Evolutionary conservation across 768 basidiomycete genomes (phyloP).

Genomic region (Cystobasidium onofrii): DNA sequence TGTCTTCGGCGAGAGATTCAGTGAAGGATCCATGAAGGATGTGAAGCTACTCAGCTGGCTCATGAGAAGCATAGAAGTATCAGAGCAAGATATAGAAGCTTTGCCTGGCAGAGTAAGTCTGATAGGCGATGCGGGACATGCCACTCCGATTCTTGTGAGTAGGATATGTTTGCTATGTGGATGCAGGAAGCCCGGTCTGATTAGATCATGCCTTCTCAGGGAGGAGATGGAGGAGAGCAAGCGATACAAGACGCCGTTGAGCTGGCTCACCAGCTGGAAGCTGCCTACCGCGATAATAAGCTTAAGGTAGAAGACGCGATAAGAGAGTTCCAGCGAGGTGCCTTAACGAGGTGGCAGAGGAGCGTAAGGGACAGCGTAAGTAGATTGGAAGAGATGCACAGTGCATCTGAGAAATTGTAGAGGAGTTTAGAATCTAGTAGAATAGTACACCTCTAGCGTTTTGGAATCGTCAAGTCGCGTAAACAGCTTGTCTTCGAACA

Average conservation of each 20-base stretch:
- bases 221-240: constrained; percentile 25
- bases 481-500: background rate
- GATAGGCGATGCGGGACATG: constrained; percentile 21
- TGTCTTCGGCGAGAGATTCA: background rate
- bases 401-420: background rate
- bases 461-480: background rate
- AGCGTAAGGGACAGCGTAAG: background rate
- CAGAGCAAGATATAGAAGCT: background rate
- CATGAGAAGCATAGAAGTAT: constrained; percentile 1
- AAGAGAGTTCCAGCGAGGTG: background rate
- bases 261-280: background rate
- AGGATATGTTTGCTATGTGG: background rate
- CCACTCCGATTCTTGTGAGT: constrained; percentile 10
- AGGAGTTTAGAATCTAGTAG: background rate
- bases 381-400: background rate
- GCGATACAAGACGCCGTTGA: constrained; percentile 16
- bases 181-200: background rate
- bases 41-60: constrained; percentile 24
- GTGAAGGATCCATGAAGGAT: background rate
- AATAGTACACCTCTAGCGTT: too few relatives aligned
- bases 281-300: background rate
- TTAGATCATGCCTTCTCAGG: background rate
- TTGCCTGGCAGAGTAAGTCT: background rate
- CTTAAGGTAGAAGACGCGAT: background rate
- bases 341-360: background rate